A percentile compares a stretch with the other conserved stretches of the same genome.
Evolutionary conservation across 2,329 filamentous ascomycete genomes (phyloP).

Genomic region (Nectriaceae sp.): DNA sequence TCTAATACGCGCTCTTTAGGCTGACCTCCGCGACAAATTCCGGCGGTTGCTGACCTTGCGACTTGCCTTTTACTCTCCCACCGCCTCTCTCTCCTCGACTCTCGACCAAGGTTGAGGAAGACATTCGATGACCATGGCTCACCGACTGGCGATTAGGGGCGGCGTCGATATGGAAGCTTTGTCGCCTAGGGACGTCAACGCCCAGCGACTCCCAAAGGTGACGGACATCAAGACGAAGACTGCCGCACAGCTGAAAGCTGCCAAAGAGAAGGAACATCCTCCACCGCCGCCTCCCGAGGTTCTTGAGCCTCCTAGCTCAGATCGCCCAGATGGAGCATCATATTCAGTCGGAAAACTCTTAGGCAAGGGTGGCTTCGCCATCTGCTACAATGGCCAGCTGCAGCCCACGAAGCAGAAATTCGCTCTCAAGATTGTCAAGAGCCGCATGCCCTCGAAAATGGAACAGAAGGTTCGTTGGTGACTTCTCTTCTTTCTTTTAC

Average conservation of each 20-base stretch:
- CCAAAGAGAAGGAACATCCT: constrained; percentile 67
- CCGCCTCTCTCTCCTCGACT: neutral
- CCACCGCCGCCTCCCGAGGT: constrained; percentile 64
- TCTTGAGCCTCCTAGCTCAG: constrained; percentile 64
- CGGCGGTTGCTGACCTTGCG: constrained; percentile 18
- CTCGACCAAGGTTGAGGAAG: constrained; percentile 3
- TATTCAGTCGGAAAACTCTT: constrained; percentile 76
- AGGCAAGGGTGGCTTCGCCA: constrained; percentile 81
- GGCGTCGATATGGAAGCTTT: constrained; percentile 62
- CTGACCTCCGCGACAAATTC: constrained; percentile 14
- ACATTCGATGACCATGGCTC: constrained; percentile 40
- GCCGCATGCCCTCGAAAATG: constrained; percentile 79
- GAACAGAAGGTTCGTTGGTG: constrained; percentile 72
- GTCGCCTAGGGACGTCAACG: constrained; percentile 66
- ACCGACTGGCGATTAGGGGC: constrained; percentile 51
- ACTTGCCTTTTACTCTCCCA: constrained; percentile 4
- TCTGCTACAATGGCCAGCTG: constrained; percentile 74
- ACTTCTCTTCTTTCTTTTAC: neutral
- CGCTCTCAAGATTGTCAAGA: constrained; percentile 82
- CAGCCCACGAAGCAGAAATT: constrained; percentile 67
- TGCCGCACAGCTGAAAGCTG: constrained; percentile 54
- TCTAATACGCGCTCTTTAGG: constrained; percentile 14
- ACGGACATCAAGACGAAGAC: constrained; percentile 55
- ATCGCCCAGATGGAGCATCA: constrained; percentile 68
- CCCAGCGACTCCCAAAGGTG: constrained; percentile 52